Conservation (phyloP, 1,284 basidiomycete species). For the Erythrobasidium hasegawianum region DNA sequence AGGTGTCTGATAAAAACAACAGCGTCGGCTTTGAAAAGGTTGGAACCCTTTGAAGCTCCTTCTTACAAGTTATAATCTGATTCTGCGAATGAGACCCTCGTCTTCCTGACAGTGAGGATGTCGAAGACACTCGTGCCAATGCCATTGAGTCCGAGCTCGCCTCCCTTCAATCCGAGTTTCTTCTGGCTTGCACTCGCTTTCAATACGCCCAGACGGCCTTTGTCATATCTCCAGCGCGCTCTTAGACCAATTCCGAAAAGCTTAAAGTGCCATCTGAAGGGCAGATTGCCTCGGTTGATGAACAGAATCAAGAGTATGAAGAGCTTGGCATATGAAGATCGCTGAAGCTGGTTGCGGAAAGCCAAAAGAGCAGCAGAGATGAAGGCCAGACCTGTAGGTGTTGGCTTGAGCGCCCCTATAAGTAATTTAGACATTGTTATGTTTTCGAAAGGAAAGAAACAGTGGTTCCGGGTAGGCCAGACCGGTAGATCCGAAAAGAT, state of each 20-base stretch:
- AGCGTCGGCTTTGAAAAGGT: not conserved
- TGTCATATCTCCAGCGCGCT: conserved; percentile 13
- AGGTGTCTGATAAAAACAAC: conserved; percentile 13
- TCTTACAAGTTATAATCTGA: conserved; percentile 33
- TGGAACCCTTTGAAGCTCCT: not conserved
- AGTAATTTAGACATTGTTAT: conserved; percentile 9
- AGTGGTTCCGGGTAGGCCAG: no score
- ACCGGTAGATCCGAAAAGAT: no score
- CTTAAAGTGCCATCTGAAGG: conserved; percentile 33
- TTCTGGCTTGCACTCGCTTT: conserved; percentile 4
- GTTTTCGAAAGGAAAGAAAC: no score
- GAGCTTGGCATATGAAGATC: conserved; percentile 7
- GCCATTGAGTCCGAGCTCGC: conserved; percentile 13
- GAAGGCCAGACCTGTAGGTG: conserved; percentile 13
- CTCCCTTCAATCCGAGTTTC: conserved; percentile 19
- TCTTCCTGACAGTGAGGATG: conserved; percentile 15
- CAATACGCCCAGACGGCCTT: conserved; percentile 11
- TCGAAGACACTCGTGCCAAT: conserved; percentile 29
- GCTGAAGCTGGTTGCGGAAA: conserved; percentile 15
- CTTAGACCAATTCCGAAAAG: conserved; percentile 9
- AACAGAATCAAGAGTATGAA: conserved; percentile 22
- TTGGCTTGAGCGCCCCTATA: conserved; percentile 24
- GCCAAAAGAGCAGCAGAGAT: conserved; percentile 12
- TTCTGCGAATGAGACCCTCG: conserved; percentile 31
- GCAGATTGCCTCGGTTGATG: conserved; percentile 24